Evolutionary conservation across 345 rosid genomes (phyloP), one percentile per base, ranked within the genome.

Genomic region (Populus tremula): DNA sequence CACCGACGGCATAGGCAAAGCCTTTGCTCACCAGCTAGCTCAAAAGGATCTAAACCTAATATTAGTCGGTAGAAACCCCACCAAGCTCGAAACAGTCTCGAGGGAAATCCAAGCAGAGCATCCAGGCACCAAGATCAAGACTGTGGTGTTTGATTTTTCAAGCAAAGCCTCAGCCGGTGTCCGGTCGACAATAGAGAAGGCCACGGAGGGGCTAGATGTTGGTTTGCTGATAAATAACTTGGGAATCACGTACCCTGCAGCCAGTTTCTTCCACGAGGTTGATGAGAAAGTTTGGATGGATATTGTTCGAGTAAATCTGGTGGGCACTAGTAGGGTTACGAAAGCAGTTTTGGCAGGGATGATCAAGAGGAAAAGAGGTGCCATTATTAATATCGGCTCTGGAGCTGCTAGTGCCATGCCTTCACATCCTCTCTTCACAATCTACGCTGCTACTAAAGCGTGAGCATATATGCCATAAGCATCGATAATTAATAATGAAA

Each of bases 371-470:
- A 88, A 82, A 67, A 87, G 87, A 73, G 99, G 98, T 39, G 96
- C 97, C 33, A 83, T 96, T 38, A 88, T 96, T 25, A 93, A 91
- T 72, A 83, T 93, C 41, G 92, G 99, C 17, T 93, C 99, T 3
- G 99, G 94, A 3, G 94, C 98, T 10, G 82, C 89, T 70, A 80
- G 83, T 78, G 96, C 91, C 45, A 91, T 93, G n/a, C 98, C 99
- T 80, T 92, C 98, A 6, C 96, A 93, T 89, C 98, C 98, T 83
- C 97, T 93, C 77, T 93, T 73, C 80, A 80, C 99, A 38, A 79
- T 93, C 63, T 96, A 96, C 74, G 97, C 93, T 35, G 97, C 99
- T 31, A 90, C 99, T n/a, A 96, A 96, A 91, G 92, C 93, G 99
- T 96, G 87, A 86, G 90, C 66, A 33, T 33, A 33, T 4, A 69